Conservation (phyloP, 345 rosid genomes). For the Hibiscus tridactylites region DNA sequence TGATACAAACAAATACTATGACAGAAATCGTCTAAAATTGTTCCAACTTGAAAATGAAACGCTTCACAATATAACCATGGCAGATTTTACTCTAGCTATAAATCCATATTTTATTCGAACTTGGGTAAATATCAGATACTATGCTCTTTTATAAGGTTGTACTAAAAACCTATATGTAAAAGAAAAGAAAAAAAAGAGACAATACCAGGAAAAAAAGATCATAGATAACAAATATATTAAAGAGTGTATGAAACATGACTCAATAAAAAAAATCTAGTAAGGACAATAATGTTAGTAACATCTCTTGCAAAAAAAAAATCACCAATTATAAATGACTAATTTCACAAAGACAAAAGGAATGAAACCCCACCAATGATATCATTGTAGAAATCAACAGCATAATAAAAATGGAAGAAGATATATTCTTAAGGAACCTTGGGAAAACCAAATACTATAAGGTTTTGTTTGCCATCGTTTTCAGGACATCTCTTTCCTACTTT, state of each 20-base stretch:
- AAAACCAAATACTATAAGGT: conserved; percentile 15
- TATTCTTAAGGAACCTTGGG: conserved; percentile 8
- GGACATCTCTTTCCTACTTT: conserved; percentile 5
- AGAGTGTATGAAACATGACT: background rate
- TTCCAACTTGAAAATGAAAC: background rate
- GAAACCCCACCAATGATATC: background rate
- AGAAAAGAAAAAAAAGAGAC: background rate
- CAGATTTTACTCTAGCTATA: too few relatives aligned
- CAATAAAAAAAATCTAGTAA: background rate
- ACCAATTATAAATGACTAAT: background rate
- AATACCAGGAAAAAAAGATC: background rate
- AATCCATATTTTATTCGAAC: too few relatives aligned
- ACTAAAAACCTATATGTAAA: background rate
- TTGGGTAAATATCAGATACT: background rate
- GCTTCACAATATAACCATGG: too few relatives aligned
- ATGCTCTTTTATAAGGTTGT: too few relatives aligned
- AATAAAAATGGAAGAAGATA: background rate
- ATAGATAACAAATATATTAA: background rate
- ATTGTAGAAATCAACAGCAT: background rate
- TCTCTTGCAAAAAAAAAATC: background rate
- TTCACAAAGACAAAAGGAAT: background rate
- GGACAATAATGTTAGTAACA: background rate
- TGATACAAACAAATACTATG: background rate
- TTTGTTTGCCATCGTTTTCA: conserved; percentile 13
- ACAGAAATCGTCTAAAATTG: background rate